Base-by-base conservation (phyloP, 2,329 filamentous ascomycete species). In the Macrophomina phaseolina region DNA sequence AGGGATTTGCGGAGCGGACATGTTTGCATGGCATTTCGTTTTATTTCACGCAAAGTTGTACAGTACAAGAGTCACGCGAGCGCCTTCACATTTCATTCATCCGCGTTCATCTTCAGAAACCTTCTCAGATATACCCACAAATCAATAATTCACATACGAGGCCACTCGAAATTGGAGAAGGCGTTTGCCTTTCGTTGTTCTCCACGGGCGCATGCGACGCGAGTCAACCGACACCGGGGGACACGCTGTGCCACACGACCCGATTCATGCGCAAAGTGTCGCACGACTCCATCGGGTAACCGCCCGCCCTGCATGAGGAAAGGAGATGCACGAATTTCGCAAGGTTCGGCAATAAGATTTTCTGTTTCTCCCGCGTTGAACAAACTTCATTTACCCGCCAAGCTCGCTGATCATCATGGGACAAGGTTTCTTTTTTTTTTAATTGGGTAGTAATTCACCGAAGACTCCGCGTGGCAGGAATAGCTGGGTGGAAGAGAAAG, bases 101-200 rank as follows among this genome's bases (percentile, higher is more conserved):
- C 18, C 38, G 28, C 28, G 56, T 32, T 58, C 38, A 18, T 60
- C 56, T 46, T n/a, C 56, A 38, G 36, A 7, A 12, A 7, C 36
- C 11, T 60, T 34, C 28, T 60, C 40, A 60, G 52, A 55, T 30
- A 60, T 60, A 60, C 56, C 56, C 56, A 60, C 56, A 60, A 46
- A 46, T 60, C 40, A 30, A 60, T 46, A 45, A 46, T 60, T 58
- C 56, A 46, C 56, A 34, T n/a, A 60, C 40, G 30, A 36, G 42
- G 9, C 42, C 11, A 14, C 5, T 9, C 5, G 30, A 56, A 14
- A 46, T 46, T 34, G 28, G 28, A 11, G 28, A 28, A 28, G 1
- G 36, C n/a, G n/a, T 23, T 23, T 9, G 9, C 9, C 23, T 28
- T 28, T 1, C 8, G 53, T 34, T 23, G 8, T 52, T 34, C 49